Evolutionary conservation across 768 basidiomycete species (phyloP), one percentile per base, ranked within the genome.

Genomic region (Piloderma croceum): DNA sequence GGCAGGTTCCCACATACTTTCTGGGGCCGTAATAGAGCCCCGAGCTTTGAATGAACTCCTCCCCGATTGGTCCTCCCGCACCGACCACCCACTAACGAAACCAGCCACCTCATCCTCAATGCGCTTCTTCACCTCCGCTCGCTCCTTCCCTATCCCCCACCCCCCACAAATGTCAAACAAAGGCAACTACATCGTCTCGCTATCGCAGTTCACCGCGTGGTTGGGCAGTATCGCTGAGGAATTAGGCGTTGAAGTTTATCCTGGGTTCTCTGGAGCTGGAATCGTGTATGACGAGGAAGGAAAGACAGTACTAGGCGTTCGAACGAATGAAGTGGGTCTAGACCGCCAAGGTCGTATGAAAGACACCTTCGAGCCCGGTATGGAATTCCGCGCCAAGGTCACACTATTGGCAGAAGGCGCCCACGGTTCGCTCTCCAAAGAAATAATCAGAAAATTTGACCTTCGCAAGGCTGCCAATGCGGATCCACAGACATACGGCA

Each of bases 131-230:
- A 92, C 93, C 9, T 44, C 69, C 15, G 77, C 69, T 12, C 56
- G 58, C 39, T 75, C 85, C 9, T 64, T 92, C 45, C 90, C 90
- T 10, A 78, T 97, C 34, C 96, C 91, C 0, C 93, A 97, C 57
- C 94, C 96, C 3, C 93, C 94, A 0, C 93, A 97, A 61, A 99
- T 99, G 96, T 69, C 71, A 53, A 96, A 96, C 70, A 76, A 83
- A 21, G 85, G 93, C 35, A 99, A 97, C 65, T 97, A 90, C 60
- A 81, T 98, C 56, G 67, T 88, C 29, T 94, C 91, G 2, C 78
- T 98, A 22, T 92, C 90, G 1, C 79, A 77, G 24, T 81, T 97
- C 46, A 85, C 90, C 0, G 76, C 87, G 3, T 98, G 94, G 93
- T 74, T 99, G 1, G 88, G 79, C 3, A 63, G 71, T 39, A 74